Percentiles rank a stretch among this genome's conserved stretches.
These are phyloP conservation scores for Moesziomyces antarcticus DNA, from an alignment of 1,284 basidiomycete genomes.

Conservation along the genomic window DNA sequence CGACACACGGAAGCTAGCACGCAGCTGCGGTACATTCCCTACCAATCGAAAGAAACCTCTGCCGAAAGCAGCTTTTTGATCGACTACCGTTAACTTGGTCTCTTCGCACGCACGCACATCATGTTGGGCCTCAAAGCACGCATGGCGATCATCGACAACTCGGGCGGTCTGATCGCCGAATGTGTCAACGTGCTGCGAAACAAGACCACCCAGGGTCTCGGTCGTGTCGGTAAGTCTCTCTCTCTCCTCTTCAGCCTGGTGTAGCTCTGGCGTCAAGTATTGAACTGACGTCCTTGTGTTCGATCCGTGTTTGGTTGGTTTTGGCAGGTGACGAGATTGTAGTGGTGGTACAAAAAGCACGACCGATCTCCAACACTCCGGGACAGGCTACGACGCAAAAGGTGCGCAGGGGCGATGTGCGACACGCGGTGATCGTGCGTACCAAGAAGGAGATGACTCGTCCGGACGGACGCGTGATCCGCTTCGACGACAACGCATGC, in stretches of 20 bases:
- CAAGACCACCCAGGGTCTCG: slow-evolving; percentile 85
- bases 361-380: slow-evolving; percentile 74
- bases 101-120: background rate
- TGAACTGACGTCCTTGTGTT: too few species aligned
- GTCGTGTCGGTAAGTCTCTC: slow-evolving; percentile 70
- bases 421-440: slow-evolving; percentile 92
- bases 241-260: too few species aligned
- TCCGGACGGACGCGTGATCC: slow-evolving; percentile 85
- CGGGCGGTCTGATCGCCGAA: slow-evolving; percentile 93
- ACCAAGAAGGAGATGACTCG: slow-evolving; percentile 83
- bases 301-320: too few species aligned
- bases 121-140: slow-evolving; percentile 68
- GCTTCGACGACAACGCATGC: slow-evolving; percentile 98
- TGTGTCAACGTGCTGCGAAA: slow-evolving; percentile 97
- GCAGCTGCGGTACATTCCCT: too few species aligned
- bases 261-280: too few species aligned
- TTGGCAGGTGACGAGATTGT: slow-evolving; percentile 98
- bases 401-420: slow-evolving; percentile 90
- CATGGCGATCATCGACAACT: slow-evolving; percentile 90
- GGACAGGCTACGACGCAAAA: slow-evolving; percentile 71
- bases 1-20: too few species aligned
- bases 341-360: slow-evolving; percentile 91
- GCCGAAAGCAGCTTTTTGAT: too few species aligned
- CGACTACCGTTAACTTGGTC: too few species aligned
- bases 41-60: too few species aligned